These are phyloP conservation scores for Tulasnella sp. DNA, from an alignment of 768 basidiomycete species.

Conservation along the genomic window DNA sequence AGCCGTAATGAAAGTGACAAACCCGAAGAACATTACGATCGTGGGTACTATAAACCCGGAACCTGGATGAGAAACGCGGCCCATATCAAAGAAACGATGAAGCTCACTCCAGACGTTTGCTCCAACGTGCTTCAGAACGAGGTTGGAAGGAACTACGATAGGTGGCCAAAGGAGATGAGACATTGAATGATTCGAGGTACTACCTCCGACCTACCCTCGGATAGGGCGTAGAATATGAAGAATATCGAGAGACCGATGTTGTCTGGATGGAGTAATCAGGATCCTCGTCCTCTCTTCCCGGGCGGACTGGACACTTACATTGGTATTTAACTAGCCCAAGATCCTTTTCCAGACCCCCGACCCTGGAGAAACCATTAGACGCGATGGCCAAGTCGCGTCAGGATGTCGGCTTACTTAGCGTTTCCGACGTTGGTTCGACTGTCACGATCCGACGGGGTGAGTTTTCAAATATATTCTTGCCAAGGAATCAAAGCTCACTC, in stretches of 20 bases:
- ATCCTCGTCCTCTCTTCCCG: background rate
- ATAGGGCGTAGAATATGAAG: slow-evolving; percentile 28
- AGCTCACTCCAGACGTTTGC: slow-evolving; percentile 27
- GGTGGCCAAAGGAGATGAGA: background rate
- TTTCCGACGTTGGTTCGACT: slow-evolving; percentile 28
- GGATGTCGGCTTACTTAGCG: slow-evolving; percentile 6
- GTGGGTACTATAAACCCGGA: background rate
- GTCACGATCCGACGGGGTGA: background rate
- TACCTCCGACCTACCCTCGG: slow-evolving; percentile 18
- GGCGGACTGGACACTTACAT: slow-evolving; percentile 7
- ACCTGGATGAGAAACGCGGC: background rate
- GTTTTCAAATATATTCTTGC: background rate
- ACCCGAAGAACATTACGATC: slow-evolving; percentile 25
- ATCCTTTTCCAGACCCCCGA: slow-evolving; percentile 22
- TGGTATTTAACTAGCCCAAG: slow-evolving; percentile 24
- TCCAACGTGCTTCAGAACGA: slow-evolving; percentile 22
- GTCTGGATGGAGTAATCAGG: slow-evolving; percentile 12
- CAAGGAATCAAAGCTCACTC: slow-evolving; percentile 19
- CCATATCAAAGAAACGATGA: background rate
- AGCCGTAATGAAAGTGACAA: slow-evolving; percentile 24
- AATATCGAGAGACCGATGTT: slow-evolving; percentile 30
- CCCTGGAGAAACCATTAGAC: background rate
- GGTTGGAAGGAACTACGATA: slow-evolving; percentile 21
- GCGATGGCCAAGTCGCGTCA: background rate
- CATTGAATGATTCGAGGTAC: background rate